These are phyloP conservation scores for Rubia tinctorum DNA, from an alignment of 305 asterid genomes.

Conservation along the genomic window DNA sequence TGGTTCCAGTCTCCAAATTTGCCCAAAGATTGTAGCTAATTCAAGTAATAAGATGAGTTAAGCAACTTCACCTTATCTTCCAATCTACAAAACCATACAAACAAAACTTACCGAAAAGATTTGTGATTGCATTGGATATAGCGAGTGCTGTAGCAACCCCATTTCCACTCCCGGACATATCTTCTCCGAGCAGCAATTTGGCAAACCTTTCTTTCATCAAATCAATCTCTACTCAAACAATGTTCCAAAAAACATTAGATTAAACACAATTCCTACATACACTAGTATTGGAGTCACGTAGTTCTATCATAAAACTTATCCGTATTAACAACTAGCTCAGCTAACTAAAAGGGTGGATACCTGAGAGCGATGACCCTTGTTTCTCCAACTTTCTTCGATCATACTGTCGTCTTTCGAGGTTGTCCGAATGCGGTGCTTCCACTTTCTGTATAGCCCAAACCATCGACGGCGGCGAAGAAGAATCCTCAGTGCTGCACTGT, in stretches of 20 bases:
- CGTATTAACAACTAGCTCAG: neutral
- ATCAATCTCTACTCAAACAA: slow-evolving; percentile 44
- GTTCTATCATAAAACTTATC: too few relatives aligned
- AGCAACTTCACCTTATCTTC: neutral
- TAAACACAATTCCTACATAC: slow-evolving; percentile 6
- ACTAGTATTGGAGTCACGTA: too few relatives aligned
- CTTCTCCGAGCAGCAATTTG: slow-evolving; percentile 80
- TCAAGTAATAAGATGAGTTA: slow-evolving; percentile 1
- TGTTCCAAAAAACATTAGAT: slow-evolving; percentile 1
- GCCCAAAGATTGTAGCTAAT: slow-evolving; percentile 75
- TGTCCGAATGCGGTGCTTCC: slow-evolving; percentile 31
- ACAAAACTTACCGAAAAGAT: slow-evolving; percentile 58
- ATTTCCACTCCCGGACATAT: slow-evolving; percentile 90
- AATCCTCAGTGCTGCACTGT: slow-evolving; percentile 41
- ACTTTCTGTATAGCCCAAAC: slow-evolving; percentile 34
- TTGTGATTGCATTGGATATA: slow-evolving; percentile 77
- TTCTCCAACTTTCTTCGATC: slow-evolving; percentile 43
- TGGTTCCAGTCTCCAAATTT: slow-evolving; percentile 88
- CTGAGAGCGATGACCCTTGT: slow-evolving; percentile 54
- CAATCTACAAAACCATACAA: slow-evolving; percentile 9
- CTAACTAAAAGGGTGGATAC: slow-evolving; percentile 20
- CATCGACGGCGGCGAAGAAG: slow-evolving; percentile 49
- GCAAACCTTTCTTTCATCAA: slow-evolving; percentile 82
- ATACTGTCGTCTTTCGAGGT: slow-evolving; percentile 31
- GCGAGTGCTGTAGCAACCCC: slow-evolving; percentile 83